Evolutionary conservation across 164 flowering plant genomes (phyloP).

Genomic region (Magnolia officinalis): DNA sequence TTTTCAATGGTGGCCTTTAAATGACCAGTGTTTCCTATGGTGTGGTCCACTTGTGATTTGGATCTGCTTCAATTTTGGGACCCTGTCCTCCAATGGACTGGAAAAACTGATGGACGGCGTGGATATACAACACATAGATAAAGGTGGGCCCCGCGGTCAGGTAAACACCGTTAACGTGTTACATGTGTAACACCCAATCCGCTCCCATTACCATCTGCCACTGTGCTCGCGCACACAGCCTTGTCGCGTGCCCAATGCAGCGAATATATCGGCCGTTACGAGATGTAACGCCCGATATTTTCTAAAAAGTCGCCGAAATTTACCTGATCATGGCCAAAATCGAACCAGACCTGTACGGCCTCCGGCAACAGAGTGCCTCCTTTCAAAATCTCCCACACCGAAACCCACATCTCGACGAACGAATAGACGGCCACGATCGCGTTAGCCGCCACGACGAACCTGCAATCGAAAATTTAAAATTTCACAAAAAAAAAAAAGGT

Average conservation of each 20-base stretch:
- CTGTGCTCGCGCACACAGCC: background rate
- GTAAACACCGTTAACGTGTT: too few species aligned
- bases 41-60: too few species aligned
- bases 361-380: conserved; percentile 66
- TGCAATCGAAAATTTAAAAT: conserved; percentile 17
- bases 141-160: too few species aligned
- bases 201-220: background rate
- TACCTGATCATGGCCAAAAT: conserved; percentile 93
- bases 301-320: background rate
- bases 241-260: background rate
- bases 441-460: conserved; percentile 63
- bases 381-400: conserved; percentile 76
- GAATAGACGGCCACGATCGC: conserved; percentile 71
- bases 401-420: conserved; percentile 55
- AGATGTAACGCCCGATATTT: background rate
- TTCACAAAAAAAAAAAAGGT: background rate
- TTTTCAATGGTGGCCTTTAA: too few species aligned
- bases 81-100: too few species aligned
- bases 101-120: too few species aligned
- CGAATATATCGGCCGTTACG: background rate
- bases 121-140: too few species aligned
- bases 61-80: too few species aligned
- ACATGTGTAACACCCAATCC: too few species aligned
- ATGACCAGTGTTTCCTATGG: too few species aligned
- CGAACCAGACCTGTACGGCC: conserved; percentile 80